A percentile compares a stretch with the other conserved stretches of the same genome.
phyloP scores from a whole-genome alignment of 768 basidiomycete genomes.

The Lanmaoa rubissima region DNA sequence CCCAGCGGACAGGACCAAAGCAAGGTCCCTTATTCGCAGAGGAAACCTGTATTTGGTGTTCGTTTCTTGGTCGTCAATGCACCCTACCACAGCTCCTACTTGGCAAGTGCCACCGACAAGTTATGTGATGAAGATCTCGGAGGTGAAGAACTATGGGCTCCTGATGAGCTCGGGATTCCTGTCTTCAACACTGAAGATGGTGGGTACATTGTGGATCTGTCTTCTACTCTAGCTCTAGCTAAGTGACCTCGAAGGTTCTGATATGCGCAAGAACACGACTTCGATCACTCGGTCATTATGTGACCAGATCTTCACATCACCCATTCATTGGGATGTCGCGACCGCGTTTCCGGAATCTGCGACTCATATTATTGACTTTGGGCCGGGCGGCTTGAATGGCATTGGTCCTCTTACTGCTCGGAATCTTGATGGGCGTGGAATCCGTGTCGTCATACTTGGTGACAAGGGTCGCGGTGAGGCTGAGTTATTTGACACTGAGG shows the following conservation, averaged over 20 bases:
- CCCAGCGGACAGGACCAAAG: constrained; percentile 87
- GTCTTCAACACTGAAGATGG: constrained; percentile 95
- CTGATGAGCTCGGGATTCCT: constrained; percentile 69
- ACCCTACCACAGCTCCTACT: constrained; percentile 92
- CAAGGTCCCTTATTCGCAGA: constrained; percentile 91
- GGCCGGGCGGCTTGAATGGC: constrained; percentile 90
- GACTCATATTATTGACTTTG: constrained; percentile 95
- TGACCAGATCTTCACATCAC: constrained; percentile 88
- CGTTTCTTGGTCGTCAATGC: constrained; percentile 96
- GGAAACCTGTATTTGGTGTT: constrained; percentile 89
- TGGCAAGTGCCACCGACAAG: constrained; percentile 71
- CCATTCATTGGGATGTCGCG: constrained; percentile 92
- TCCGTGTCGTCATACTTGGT: constrained; percentile 87
- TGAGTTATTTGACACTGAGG: constrained; percentile 71
- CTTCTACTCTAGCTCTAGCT: constrained; percentile 23
- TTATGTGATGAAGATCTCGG: constrained; percentile 72
- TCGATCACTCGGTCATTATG: constrained; percentile 87
- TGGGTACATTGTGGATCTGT: constrained; percentile 38
- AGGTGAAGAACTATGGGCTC: constrained; percentile 75
- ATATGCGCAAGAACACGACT: constrained; percentile 65
- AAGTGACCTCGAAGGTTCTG: constrained; percentile 56
- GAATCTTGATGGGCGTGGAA: constrained; percentile 90
- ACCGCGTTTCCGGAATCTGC: constrained; percentile 87
- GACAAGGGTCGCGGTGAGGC: constrained; percentile 86
- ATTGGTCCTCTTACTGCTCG: constrained; percentile 89